Evolutionary conservation across 352 stramenopile species (phyloP).

Genomic region (Globisporangium middletonii): DNA sequence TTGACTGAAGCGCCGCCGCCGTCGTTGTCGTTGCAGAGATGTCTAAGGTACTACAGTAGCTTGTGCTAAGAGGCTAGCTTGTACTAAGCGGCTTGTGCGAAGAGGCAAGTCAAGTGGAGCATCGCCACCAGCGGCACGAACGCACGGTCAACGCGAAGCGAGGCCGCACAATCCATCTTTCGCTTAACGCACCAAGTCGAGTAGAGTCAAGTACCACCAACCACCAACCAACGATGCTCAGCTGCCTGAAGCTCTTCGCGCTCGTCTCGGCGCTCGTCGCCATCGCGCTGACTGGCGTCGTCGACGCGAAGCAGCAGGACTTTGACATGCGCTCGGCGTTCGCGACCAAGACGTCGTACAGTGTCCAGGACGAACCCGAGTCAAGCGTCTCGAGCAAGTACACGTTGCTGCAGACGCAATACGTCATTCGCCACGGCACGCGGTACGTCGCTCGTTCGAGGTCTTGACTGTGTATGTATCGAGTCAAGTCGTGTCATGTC

Average conservation of each 20-base stretch:
- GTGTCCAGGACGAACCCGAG: slow-evolving; percentile 16
- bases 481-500: too few relatives aligned
- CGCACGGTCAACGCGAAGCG: neutral
- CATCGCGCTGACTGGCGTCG: neutral
- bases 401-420: slow-evolving; percentile 40
- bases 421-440: slow-evolving; percentile 49
- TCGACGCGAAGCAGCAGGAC: neutral
- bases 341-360: slow-evolving; percentile 33
- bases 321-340: slow-evolving; percentile 13
- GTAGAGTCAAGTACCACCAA: neutral
- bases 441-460: slow-evolving; percentile 17
- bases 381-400: neutral
- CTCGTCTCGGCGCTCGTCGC: neutral
- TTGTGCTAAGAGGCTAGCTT: too few relatives aligned
- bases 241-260: neutral
- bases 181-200: too few relatives aligned
- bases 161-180: neutral
- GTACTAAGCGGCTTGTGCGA: too few relatives aligned
- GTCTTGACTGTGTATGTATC: neutral
- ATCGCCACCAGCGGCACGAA: too few relatives aligned
- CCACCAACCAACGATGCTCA: neutral
- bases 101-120: too few relatives aligned
- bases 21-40: too few relatives aligned
- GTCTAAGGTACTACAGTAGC: too few relatives aligned
- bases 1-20: too few relatives aligned